phyloP scores from a whole-genome alignment of 768 basidiomycete species.

The Auriculariales sp. region DNA sequence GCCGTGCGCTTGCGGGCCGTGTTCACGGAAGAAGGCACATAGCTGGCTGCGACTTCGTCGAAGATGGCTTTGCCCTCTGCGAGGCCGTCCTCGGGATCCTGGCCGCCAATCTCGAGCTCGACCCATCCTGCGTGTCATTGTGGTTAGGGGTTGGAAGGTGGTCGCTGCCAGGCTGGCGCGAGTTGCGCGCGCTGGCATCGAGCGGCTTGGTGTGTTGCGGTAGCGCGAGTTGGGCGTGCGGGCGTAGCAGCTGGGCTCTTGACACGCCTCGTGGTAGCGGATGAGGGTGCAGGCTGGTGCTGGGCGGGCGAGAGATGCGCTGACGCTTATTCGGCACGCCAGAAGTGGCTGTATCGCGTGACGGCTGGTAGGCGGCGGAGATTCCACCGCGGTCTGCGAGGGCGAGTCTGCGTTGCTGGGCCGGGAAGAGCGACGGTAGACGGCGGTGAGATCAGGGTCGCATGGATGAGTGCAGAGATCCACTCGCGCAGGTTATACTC shows the following conservation, averaged over 20 bases:
- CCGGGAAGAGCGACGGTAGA: constrained; percentile 58
- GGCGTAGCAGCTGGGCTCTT: constrained; percentile 22
- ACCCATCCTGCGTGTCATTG: constrained; percentile 46
- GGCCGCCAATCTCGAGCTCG: constrained; percentile 32
- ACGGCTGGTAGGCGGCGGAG: constrained; percentile 40
- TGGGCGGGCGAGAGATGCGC: constrained; percentile 9
- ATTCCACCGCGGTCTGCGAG: constrained; percentile 12
- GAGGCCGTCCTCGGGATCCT: constrained; percentile 57
- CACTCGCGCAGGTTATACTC: constrained; percentile 49
- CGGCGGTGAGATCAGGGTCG: constrained; percentile 64
- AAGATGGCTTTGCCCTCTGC: constrained; percentile 69
- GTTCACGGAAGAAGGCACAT: constrained; percentile 15
- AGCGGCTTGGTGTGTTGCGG: constrained; percentile 17
- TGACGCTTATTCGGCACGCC: constrained; percentile 10
- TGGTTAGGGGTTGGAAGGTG: constrained; percentile 22
- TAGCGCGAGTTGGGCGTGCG: constrained; percentile 25
- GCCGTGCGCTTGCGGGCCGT: constrained; percentile 1
- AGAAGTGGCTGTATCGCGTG: constrained; percentile 32
- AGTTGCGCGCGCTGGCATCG: constrained; percentile 6
- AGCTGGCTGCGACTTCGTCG: constrained; percentile 50
- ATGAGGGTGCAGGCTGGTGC: background rate
- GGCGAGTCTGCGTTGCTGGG: constrained; percentile 17
- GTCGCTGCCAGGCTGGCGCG: constrained; percentile 14
- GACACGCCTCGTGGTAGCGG: constrained; percentile 17
- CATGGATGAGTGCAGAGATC: constrained; percentile 50